Evolutionary conservation across 768 basidiomycete genomes (phyloP).

Genomic region (Sporobolomyces pararoseus): DNA sequence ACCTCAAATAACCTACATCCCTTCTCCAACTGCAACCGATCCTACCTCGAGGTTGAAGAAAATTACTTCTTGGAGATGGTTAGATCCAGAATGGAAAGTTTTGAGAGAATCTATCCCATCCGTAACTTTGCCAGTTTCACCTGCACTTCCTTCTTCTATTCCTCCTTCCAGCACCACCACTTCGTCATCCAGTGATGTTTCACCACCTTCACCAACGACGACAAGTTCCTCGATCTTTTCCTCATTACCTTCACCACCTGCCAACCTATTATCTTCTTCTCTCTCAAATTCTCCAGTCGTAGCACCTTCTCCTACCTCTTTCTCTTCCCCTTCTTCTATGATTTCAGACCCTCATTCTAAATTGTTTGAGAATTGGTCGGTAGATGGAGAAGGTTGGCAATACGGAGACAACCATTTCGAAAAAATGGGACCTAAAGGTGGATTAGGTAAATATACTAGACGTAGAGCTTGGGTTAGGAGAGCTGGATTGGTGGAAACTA

Average conservation of each 20-base stretch:
- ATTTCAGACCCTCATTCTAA: conserved; percentile 7
- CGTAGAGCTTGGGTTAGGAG: conserved; percentile 43
- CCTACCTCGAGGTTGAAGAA: conserved; percentile 47
- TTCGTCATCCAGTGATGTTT: no score
- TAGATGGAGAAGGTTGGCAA: conserved; percentile 53
- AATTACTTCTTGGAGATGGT: conserved; percentile 52
- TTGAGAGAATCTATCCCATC: conserved; percentile 39
- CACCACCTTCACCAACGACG: background rate
- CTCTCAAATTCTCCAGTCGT: background rate
- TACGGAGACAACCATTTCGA: conserved; percentile 55
- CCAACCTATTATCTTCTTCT: conserved; percentile 32
- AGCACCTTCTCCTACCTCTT: background rate
- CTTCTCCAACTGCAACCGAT: conserved; percentile 46
- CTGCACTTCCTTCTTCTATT: background rate
- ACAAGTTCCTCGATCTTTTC: conserved; percentile 21
- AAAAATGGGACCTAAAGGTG: conserved; percentile 50
- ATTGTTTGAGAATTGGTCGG: conserved; percentile 39
- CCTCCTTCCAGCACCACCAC: no score
- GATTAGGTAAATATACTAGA: conserved; percentile 49
- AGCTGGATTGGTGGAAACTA: conserved; percentile 43
- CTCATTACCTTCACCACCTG: conserved; percentile 16
- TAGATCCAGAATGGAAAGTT: conserved; percentile 54
- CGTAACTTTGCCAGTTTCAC: conserved; percentile 8
- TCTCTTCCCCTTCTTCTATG: conserved; percentile 1
- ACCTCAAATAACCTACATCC: conserved; percentile 47